Conservation (phyloP, 352 stramenopile genomes). For the Pythium myriotylum region DNA sequence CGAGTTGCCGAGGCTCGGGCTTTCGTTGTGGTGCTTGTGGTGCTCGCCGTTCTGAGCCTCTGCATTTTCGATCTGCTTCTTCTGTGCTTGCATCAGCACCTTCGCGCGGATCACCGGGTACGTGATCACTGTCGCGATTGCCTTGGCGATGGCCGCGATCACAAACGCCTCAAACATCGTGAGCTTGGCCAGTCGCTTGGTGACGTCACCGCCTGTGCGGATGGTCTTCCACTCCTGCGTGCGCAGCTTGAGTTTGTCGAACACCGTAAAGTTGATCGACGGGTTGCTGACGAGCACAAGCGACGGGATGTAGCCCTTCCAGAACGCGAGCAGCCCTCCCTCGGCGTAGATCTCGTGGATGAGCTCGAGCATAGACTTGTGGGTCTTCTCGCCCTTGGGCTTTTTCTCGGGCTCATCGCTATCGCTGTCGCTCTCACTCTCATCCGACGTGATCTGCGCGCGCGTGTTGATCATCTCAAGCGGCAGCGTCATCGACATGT, state of each 20-base stretch:
- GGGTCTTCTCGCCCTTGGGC: background rate
- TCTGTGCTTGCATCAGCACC: constrained; percentile 85
- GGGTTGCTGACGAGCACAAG: constrained; percentile 88
- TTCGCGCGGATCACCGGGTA: constrained; percentile 90
- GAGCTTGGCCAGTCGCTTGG: constrained; percentile 48
- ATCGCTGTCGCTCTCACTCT: constrained; percentile 15
- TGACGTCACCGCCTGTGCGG: constrained; percentile 25
- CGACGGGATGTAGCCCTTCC: constrained; percentile 88
- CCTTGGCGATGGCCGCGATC: constrained; percentile 80
- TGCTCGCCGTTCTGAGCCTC: constrained; percentile 6
- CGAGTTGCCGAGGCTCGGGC: constrained; percentile 47
- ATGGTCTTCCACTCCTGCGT: constrained; percentile 58
- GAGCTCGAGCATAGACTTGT: constrained; percentile 53
- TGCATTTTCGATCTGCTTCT: constrained; percentile 44
- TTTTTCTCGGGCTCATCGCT: constrained; percentile 42
- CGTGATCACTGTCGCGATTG: constrained; percentile 82
- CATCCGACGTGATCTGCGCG: constrained; percentile 57
- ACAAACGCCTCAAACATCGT: constrained; percentile 79
- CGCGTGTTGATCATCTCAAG: constrained; percentile 89
- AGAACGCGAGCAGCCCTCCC: constrained; percentile 75
- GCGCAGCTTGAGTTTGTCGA: constrained; percentile 82
- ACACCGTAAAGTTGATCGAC: constrained; percentile 90
- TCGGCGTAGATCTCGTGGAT: constrained; percentile 69
- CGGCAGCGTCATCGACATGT: constrained; percentile 87
- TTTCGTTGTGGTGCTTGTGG: constrained; percentile 44